phyloP scores from a whole-genome alignment of 1,139 yeast species.

The Saccharomyces hybrid region DNA sequence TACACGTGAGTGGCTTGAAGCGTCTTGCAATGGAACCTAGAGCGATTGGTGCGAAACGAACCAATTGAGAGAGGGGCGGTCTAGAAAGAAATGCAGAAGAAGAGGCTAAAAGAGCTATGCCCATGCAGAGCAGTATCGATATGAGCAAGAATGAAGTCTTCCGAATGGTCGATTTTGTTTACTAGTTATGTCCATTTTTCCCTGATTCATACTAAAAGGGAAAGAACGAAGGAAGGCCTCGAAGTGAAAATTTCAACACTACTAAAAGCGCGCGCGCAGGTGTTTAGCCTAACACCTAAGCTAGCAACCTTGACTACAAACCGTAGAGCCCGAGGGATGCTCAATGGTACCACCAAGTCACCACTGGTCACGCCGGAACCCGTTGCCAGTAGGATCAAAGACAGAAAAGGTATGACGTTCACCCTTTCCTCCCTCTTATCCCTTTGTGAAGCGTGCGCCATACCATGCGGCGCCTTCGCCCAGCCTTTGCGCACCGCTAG shows the following conservation, averaged over 20 bases:
- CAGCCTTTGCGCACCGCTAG: neutral
- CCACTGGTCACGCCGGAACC: neutral
- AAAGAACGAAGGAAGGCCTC: neutral
- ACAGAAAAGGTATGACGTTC: neutral
- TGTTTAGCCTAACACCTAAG: neutral
- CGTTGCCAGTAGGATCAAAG: neutral
- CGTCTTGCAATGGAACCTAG: neutral
- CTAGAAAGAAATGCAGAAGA: neutral
- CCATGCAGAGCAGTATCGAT: conserved; percentile 6
- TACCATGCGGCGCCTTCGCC: neutral
- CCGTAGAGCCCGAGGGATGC: neutral
- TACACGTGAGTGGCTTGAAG: neutral
- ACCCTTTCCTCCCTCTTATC: neutral
- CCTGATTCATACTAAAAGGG: neutral
- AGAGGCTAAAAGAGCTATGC: conserved; percentile 4
- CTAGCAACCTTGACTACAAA: neutral
- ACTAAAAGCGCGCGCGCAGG: neutral
- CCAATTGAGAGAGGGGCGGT: neutral
- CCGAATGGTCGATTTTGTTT: neutral
- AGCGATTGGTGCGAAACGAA: neutral
- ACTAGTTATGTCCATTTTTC: neutral
- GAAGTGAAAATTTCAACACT: neutral
- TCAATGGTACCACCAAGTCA: neutral
- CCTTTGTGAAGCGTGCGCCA: neutral
- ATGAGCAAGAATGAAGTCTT: neutral